Percentiles rank a stretch among this genome's conserved stretches.
phyloP scores from a whole-genome alignment of 306 rosid species.

The Mimosa bimucronata region DNA sequence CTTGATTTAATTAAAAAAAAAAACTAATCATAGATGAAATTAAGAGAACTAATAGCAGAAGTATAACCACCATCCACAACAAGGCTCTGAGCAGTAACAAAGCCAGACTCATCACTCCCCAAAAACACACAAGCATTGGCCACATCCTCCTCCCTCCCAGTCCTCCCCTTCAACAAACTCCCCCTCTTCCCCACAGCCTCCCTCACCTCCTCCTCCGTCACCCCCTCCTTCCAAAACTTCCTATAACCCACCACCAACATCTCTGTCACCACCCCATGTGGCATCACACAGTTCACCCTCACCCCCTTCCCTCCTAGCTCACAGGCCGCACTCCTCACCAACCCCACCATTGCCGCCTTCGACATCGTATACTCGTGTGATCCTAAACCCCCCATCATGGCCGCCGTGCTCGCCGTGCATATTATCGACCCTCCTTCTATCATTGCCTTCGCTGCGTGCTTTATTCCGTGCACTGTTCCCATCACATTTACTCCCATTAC shows the following conservation, averaged over 20 bases:
- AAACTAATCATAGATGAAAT: constrained; percentile 44
- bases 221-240: constrained; percentile 40
- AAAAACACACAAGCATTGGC: constrained; percentile 70
- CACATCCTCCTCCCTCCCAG: constrained; percentile 57
- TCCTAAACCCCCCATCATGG: constrained; percentile 70
- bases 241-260: constrained; percentile 59
- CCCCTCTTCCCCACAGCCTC: constrained; percentile 50
- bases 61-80: constrained; percentile 83
- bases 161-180: constrained; percentile 70
- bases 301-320: constrained; percentile 79
- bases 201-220: constrained; percentile 54
- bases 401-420: constrained; percentile 78
- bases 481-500: constrained; percentile 55
- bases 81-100: constrained; percentile 71
- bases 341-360: constrained; percentile 64
- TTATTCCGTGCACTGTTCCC: constrained; percentile 74
- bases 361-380: constrained; percentile 73
- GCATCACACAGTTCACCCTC: constrained; percentile 71
- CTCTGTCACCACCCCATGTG: constrained; percentile 85
- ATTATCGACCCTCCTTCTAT: constrained; percentile 72
- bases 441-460: constrained; percentile 80
- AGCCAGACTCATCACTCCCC: constrained; percentile 70
- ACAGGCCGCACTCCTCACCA: constrained; percentile 71
- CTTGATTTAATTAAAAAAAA: neutral
- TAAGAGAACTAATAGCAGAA: constrained; percentile 50